Base-by-base conservation (phyloP, 805 yeast genomes). In the Wickerhamiella sorbophila region DNA sequence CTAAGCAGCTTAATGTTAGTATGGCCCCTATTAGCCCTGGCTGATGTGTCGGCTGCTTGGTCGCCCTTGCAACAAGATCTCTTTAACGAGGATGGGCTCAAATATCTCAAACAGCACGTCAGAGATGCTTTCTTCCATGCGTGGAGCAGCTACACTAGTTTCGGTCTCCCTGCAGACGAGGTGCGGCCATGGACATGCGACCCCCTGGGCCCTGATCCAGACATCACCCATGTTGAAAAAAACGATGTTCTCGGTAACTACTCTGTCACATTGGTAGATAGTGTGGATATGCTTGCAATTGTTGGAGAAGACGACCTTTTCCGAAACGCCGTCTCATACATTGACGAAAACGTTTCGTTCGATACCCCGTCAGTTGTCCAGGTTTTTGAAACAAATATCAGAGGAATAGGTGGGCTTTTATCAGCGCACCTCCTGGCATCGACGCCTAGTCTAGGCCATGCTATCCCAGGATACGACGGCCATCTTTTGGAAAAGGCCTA, bases 221-320 rank as follows among this genome's bases (percentile, higher is more conserved):
- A 59, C 0, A 66, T 79, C 1, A 52, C 59, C 5, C 77, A 85
- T 52, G 64, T 72, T 2, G 72, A 71, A 18, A 63, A 79, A 36
- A 85, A 84, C 55, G 97, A 87, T 55, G 91, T 80, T 0, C 58
- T 85, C 63, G 96, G 96, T 0, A 85, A 85, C 52, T 77, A 75
- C 43, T 74, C 94, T 0, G 69, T 78, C 50, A 84, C 95, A 0
- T 60, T 86, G 37, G 63, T 87, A 21, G 97, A 87, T 57, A 70
- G 81, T 12, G 57, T 88, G 33, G 94, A 91, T 46, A 77, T 88
- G 12, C 70, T 82, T 45, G 77, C 87, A 4, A 68, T 87, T 18
- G 62, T 86, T 63, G 77, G 75, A 33, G 81, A 82, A 48, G 66
- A 69, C 53, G 69, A 65, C 14, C 67, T 66, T 32, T 77, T 87